These are phyloP conservation scores for Thelonectria olida DNA, from an alignment of 2,329 filamentous ascomycete genomes.

Conservation along the genomic window DNA sequence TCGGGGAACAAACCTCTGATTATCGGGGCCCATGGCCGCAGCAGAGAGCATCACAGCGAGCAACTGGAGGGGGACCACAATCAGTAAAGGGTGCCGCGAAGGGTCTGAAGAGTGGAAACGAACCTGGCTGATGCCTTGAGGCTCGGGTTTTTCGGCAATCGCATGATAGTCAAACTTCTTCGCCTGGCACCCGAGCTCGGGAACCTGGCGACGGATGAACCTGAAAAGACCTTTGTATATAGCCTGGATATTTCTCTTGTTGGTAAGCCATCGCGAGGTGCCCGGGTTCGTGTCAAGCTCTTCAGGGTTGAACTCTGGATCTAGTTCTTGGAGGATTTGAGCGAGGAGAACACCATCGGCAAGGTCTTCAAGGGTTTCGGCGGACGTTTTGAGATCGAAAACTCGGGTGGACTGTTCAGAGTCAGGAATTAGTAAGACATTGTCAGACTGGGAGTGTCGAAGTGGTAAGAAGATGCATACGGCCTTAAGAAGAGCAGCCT, in stretches of 20 bases:
- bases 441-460: background rate
- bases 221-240: slow-evolving; percentile 64
- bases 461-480: slow-evolving; percentile 47
- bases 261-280: slow-evolving; percentile 55
- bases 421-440: slow-evolving; percentile 24
- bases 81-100: slow-evolving; percentile 35
- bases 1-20: slow-evolving; percentile 60
- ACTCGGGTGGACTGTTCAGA: slow-evolving; percentile 46
- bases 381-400: slow-evolving; percentile 56
- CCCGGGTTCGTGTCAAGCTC: slow-evolving; percentile 60
- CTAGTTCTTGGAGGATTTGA: slow-evolving; percentile 66
- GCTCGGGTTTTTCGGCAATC: slow-evolving; percentile 65
- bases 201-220: slow-evolving; percentile 63
- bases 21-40: slow-evolving; percentile 68
- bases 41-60: slow-evolving; percentile 69
- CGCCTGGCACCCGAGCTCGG: slow-evolving; percentile 61
- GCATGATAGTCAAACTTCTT: slow-evolving; percentile 65
- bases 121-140: slow-evolving; percentile 64
- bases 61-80: slow-evolving; percentile 55
- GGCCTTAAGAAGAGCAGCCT: slow-evolving; percentile 66
- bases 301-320: slow-evolving; percentile 63
- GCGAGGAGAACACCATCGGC: slow-evolving; percentile 64
- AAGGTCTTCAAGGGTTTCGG: slow-evolving; percentile 61
- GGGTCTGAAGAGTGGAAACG: slow-evolving; percentile 13
- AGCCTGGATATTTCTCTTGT: slow-evolving; percentile 62